phyloP scores from a whole-genome alignment of 2,329 filamentous ascomycete genomes.

The Falciphora oryzae region DNA sequence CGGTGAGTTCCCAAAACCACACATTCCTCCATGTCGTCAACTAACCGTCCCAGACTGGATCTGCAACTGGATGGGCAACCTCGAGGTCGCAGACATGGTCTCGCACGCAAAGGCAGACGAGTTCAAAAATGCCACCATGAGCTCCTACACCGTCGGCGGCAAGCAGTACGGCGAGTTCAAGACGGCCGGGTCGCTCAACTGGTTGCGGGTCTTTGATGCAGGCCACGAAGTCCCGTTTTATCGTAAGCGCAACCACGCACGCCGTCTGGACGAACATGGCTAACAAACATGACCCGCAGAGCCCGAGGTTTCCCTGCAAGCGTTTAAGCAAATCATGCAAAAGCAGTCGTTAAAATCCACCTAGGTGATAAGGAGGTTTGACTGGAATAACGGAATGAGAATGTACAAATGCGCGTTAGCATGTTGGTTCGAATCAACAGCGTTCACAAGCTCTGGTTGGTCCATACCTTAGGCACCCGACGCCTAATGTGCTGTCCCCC shows the following conservation, averaged over 20 bases:
- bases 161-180: conserved; percentile 44
- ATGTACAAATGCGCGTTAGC: too few species aligned
- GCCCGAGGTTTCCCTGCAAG: conserved; percentile 12
- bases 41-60: conserved; percentile 38
- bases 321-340: conserved; percentile 13
- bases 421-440: too few species aligned
- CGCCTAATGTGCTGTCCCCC: conserved; percentile 5
- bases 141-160: conserved; percentile 43
- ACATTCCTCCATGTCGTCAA: conserved; percentile 11
- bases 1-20: conserved; percentile 21
- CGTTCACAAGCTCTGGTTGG: too few species aligned
- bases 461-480: too few species aligned
- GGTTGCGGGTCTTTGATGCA: conserved; percentile 41
- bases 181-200: conserved; percentile 41
- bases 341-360: conserved; percentile 10
- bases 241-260: background rate
- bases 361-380: background rate
- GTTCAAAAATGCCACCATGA: conserved; percentile 32
- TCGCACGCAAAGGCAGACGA: conserved; percentile 32
- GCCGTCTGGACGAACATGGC: background rate
- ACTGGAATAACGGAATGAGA: too few species aligned
- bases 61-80: conserved; percentile 51
- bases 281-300: conserved; percentile 1
- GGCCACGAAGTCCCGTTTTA: conserved; percentile 31
- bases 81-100: conserved; percentile 39